phyloP scores from a whole-genome alignment of 768 basidiomycete genomes.

The Paxillus ammoniavirescens region DNA sequence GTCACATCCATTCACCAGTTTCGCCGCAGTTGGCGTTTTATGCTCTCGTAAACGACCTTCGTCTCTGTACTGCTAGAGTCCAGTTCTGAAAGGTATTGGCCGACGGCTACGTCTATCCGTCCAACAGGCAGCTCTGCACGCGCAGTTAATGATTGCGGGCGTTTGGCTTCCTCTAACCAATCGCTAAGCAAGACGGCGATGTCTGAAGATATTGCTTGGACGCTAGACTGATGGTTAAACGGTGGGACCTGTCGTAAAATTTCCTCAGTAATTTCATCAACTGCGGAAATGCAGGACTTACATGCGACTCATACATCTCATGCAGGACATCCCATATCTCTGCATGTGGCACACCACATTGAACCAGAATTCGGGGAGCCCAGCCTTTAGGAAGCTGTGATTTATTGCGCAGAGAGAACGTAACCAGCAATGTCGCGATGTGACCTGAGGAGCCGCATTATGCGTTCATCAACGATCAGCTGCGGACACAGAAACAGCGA shows the following conservation, averaged over 20 bases:
- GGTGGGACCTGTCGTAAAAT: constrained; percentile 60
- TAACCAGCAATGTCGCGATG: constrained; percentile 71
- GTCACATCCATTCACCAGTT: constrained; percentile 54
- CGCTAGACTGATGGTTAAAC: constrained; percentile 77
- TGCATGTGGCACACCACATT: constrained; percentile 77
- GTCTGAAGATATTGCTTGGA: constrained; percentile 77
- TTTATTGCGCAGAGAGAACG: constrained; percentile 64
- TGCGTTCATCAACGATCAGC: background rate
- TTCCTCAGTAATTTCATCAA: background rate
- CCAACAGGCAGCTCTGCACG: constrained; percentile 75
- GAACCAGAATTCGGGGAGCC: constrained; percentile 74
- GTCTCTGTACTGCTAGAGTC: constrained; percentile 62
- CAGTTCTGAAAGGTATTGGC: constrained; percentile 72
- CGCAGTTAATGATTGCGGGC: constrained; percentile 63
- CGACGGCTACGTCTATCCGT: constrained; percentile 69
- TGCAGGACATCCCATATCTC: constrained; percentile 86
- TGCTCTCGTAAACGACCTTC: constrained; percentile 59
- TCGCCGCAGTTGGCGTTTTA: constrained; percentile 68
- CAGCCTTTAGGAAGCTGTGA: constrained; percentile 69
- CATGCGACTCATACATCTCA: constrained; percentile 87
- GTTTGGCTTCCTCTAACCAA: constrained; percentile 76
- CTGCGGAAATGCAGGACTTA: constrained; percentile 33
- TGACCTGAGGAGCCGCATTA: constrained; percentile 50
- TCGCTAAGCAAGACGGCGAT: constrained; percentile 78
- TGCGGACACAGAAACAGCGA: background rate